Evolutionary conservation across 257 asterid species (phyloP).

Genomic region (Hygrophila difformis): DNA sequence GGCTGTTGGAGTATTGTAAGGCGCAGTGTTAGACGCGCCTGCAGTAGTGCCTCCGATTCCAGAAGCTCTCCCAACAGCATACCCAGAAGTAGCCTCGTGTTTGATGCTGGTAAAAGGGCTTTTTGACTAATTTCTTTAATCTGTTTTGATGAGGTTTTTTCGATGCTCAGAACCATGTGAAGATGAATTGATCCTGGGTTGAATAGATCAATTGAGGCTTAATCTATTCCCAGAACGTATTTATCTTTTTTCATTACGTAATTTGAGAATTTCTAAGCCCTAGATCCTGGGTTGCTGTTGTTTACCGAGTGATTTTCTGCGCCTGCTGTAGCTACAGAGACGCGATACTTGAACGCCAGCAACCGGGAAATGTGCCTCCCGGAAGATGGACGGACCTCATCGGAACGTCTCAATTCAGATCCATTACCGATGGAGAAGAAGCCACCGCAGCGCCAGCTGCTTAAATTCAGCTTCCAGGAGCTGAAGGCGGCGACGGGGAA

Average conservation of each 20-base stretch:
- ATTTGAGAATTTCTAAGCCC: too few relatives aligned
- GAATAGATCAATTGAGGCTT: too few relatives aligned
- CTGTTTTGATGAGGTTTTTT: too few relatives aligned
- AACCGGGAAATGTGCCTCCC: constrained; percentile 79
- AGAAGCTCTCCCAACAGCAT: constrained; percentile 42
- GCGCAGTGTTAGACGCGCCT: constrained; percentile 42
- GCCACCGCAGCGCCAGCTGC: constrained; percentile 49
- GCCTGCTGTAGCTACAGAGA: constrained; percentile 58
- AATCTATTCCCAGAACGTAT: too few relatives aligned
- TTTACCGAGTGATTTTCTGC: background rate
- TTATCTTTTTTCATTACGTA: too few relatives aligned
- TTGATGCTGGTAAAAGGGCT: constrained; percentile 61
- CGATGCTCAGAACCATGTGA: too few relatives aligned
- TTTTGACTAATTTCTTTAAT: too few relatives aligned
- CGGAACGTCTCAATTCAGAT: constrained; percentile 36
- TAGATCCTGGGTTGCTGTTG: too few relatives aligned
- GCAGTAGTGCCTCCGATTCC: constrained; percentile 38
- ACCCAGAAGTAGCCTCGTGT: constrained; percentile 79
- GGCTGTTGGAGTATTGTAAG: constrained; percentile 80
- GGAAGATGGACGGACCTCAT: constrained; percentile 49
- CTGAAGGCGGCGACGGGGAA: constrained; percentile 88
- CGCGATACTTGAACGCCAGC: constrained; percentile 71
- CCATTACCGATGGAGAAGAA: constrained; percentile 27
- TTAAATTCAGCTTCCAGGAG: constrained; percentile 69
- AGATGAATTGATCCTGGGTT: too few relatives aligned